Base-by-base conservation (phyloP, 768 basidiomycete genomes). In the Daedaleopsis sinensis region DNA sequence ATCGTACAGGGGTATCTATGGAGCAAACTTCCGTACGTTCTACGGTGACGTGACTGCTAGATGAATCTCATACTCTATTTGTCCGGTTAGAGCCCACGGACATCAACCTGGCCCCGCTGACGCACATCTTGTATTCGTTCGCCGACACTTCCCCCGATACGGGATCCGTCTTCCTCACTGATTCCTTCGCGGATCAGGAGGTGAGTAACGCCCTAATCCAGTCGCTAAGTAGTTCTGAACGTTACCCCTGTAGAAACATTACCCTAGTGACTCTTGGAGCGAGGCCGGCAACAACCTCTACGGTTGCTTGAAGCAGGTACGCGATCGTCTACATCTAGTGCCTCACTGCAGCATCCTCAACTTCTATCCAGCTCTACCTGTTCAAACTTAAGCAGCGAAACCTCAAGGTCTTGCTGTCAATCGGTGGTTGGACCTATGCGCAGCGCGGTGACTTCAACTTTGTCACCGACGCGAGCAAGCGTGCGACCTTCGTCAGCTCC, bases 121-220 rank as follows among this genome's bases (percentile, higher is more conserved):
- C 90, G 7, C 91, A 91, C 77, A 84, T 93, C 67, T 74, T 91
- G 18, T 93, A 93, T 66, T 82, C 90, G 2, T 94, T 94, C 69
- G 91, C 89, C 49, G 90, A 93, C 71, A 82, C 87, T 39, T 81
- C 84, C 56, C 71, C 85, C 8, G 75, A 78, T 47, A 82, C 84
- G 0, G 91, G 93, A 12, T 70, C 75, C 18, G 88, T 92, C 65
- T 74, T 71, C 15, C 78, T 93, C 19, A 89, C 88, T 2, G 93
- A 93, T 68, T 69, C 79, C 9, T 93, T 88, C 72, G 89, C 90
- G 5, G 93, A 94, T 70, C 78, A 85, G 70, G 74, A 88, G 78
- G 87, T 85, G 59, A 58, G 72, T 24, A 5, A 13, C 23, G 21
- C 47, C 23, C 11, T 21, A 23, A 24, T 21, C 19, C 23, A 13